A percentile compares a stretch with the other conserved stretches of the same genome.
phyloP scores from a whole-genome alignment of 2,329 filamentous ascomycete species.

The Zymoseptoria tritici region DNA sequence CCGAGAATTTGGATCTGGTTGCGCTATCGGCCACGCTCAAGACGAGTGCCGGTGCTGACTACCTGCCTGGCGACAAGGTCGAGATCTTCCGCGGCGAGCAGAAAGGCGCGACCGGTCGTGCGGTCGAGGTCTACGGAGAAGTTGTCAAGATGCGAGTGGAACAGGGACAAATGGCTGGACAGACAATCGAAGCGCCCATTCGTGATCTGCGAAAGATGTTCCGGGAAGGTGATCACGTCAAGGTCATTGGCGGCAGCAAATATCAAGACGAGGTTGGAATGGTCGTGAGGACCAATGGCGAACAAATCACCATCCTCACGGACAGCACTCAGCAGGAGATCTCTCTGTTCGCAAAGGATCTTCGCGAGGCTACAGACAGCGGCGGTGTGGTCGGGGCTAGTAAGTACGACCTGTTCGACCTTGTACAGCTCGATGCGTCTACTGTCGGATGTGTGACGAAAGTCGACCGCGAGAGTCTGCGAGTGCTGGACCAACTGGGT shows the following conservation, averaged over 20 bases:
- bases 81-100: slow-evolving; percentile 96
- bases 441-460: slow-evolving; percentile 93
- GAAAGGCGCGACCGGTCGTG: slow-evolving; percentile 79
- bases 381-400: slow-evolving; percentile 78
- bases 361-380: slow-evolving; percentile 86
- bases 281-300: slow-evolving; percentile 87
- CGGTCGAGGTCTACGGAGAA: slow-evolving; percentile 77
- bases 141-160: slow-evolving; percentile 84
- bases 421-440: slow-evolving; percentile 86
- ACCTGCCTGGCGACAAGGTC: slow-evolving; percentile 89
- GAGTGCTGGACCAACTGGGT: slow-evolving; percentile 84
- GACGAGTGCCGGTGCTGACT: slow-evolving; percentile 71
- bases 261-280: slow-evolving; percentile 95
- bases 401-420: slow-evolving; percentile 84
- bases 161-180: slow-evolving; percentile 72
- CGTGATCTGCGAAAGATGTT: slow-evolving; percentile 91
- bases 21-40: slow-evolving; percentile 86
- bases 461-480: slow-evolving; percentile 86
- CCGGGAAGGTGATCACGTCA: slow-evolving; percentile 90
- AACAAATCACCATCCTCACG: slow-evolving; percentile 84
- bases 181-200: slow-evolving; percentile 84
- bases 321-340: slow-evolving; percentile 91
- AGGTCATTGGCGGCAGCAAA: slow-evolving; percentile 92
- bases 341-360: slow-evolving; percentile 94
- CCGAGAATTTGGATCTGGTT: slow-evolving; percentile 85